Base-by-base conservation (phyloP, 2,329 filamentous ascomycete genomes). In the Calonectria ilicicola region DNA sequence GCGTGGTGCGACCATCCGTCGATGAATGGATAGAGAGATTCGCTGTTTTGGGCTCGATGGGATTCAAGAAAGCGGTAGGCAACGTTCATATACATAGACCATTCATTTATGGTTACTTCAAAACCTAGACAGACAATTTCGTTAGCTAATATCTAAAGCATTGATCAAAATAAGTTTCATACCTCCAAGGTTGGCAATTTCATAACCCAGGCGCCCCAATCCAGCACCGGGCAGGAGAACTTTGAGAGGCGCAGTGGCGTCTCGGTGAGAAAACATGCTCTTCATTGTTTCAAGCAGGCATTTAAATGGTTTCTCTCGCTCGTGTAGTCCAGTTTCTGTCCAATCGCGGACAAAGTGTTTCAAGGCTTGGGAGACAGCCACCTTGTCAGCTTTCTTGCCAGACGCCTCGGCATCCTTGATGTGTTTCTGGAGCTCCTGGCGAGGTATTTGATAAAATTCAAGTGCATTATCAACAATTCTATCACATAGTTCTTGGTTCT, bases 281-380 rank as follows among this genome's bases (percentile, higher is more conserved):
- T 82, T 67, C 0, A 88, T 68, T 0, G 83, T 83, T 7, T 77
- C 66, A 3, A 84, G 66, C 1, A 89, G 79, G 66, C 84, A 86
- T 0, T 81, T 77, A 62, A 88, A 87, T 0, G 84, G 83, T 0
- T 83, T 82, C 0, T 85, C 77, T 1, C 89, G 83, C 73, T 91
- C 89, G 44, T 84, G 79, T 0, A 75, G 70, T 0, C 89, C 89
- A 17, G 87, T 84, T 0, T 80, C 81, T 0, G 89, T 86, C 89
- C 89, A 91, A 76, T 91, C 90, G 6, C 89, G 84, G 3, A 91
- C 88, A 70, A 87, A 88, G 74, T 91, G 89, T 77, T 91, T 91
- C 65, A 91, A 76, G 0, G 88, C 85, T 75, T 91, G 90, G 0
- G 85, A 84, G 0, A 90, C 85, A 40, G 87, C 87, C 2, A 86